phyloP scores from a whole-genome alignment of 2,329 filamentous ascomycete species.

The Aureobasidium sp. region DNA sequence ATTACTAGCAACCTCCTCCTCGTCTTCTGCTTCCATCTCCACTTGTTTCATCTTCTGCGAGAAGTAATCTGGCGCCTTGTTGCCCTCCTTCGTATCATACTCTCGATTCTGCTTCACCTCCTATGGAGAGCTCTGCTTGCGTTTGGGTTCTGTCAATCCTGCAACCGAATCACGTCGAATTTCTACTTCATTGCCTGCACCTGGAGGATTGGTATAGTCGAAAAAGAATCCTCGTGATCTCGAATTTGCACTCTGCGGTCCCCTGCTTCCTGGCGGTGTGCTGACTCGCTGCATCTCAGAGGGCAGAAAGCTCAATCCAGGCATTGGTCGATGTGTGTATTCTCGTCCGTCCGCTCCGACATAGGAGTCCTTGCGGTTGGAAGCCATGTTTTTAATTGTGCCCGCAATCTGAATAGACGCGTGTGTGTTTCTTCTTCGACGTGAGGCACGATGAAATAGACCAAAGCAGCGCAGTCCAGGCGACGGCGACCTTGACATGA shows the following conservation, averaged over 20 bases:
- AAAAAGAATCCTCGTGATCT: constrained; percentile 24
- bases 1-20: constrained; percentile 24
- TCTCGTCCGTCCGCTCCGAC: not conserved
- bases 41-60: constrained; percentile 14
- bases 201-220: constrained; percentile 18
- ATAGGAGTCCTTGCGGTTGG: not conserved
- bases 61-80: constrained; percentile 10
- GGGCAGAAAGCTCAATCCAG: constrained; percentile 17
- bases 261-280: constrained; percentile 22
- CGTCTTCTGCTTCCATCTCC: not conserved
- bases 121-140: not conserved
- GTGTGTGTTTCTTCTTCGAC: not conserved
- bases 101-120: not conserved
- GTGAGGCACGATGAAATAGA: not conserved
- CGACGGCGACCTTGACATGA: not conserved
- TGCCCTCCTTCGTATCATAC: not conserved
- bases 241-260: constrained; percentile 16
- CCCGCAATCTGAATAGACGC: not conserved
- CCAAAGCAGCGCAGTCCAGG: not conserved
- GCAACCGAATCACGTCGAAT: constrained; percentile 2
- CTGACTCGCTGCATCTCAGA: constrained; percentile 23
- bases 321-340: not conserved
- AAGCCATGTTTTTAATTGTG: not conserved
- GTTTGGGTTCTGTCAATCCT: not conserved
- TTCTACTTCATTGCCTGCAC: not conserved